phyloP scores from a whole-genome alignment of 805 yeast species.

The Starmerella floris region DNA sequence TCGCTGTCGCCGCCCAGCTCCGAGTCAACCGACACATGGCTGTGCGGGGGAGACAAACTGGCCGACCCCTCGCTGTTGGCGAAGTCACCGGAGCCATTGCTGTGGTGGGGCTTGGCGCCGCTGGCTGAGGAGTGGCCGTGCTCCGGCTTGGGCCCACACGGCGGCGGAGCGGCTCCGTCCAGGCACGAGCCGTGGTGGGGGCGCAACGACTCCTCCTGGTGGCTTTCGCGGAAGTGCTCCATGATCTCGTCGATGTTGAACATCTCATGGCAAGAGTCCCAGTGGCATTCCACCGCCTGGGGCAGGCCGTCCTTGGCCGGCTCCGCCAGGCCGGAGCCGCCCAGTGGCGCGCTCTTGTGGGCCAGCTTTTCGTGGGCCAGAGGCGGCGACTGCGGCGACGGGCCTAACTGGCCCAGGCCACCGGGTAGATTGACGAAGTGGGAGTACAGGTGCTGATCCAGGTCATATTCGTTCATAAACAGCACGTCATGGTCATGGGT shows the following conservation, averaged over 20 bases:
- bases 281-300: slow-evolving; percentile 26
- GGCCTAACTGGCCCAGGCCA: not conserved
- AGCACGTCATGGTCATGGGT: slow-evolving; percentile 24
- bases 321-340: not conserved
- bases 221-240: slow-evolving; percentile 19
- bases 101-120: no score
- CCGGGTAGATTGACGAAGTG: slow-evolving; percentile 13
- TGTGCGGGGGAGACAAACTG: no score
- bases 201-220: slow-evolving; percentile 23
- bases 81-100: no score
- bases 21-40: no score
- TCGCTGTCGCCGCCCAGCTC: no score
- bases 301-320: not conserved
- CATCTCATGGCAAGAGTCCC: slow-evolving; percentile 30
- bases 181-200: slow-evolving; percentile 19
- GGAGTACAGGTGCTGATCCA: slow-evolving; percentile 23
- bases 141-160: no score
- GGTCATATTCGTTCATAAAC: slow-evolving; percentile 22
- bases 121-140: no score
- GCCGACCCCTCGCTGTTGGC: no score
- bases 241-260: slow-evolving; percentile 22
- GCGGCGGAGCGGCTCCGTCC: no score
- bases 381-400: not conserved
- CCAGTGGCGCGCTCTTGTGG: not conserved
- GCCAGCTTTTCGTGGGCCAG: not conserved